These are phyloP conservation scores for Aspergillus sclerotialis DNA, from an alignment of 2,329 filamentous ascomycete species.

Conservation along the genomic window DNA sequence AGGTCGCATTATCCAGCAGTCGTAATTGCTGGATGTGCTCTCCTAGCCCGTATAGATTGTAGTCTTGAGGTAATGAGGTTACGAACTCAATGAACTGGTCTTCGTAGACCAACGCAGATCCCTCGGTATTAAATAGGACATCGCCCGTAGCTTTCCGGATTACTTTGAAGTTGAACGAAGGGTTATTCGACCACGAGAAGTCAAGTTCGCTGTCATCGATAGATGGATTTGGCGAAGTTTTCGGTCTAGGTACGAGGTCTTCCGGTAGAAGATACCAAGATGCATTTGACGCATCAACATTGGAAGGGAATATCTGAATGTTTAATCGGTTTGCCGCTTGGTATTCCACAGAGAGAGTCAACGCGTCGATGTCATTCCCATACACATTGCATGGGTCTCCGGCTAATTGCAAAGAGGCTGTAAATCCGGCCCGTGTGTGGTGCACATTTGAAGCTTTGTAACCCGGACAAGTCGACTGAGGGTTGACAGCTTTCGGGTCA, in stretches of 20 bases:
- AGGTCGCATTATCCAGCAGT: slow-evolving; percentile 65
- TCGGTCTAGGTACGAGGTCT: slow-evolving; percentile 53
- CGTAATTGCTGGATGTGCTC: slow-evolving; percentile 66
- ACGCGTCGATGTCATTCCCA: slow-evolving; percentile 62
- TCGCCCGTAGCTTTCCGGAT: slow-evolving; percentile 56
- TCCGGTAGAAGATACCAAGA: slow-evolving; percentile 64
- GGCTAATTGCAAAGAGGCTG: slow-evolving; percentile 46
- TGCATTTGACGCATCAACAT: slow-evolving; percentile 54
- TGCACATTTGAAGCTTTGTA: slow-evolving; percentile 49
- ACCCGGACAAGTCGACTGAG: slow-evolving; percentile 57
- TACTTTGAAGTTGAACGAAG: slow-evolving; percentile 51
- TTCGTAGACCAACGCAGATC: slow-evolving; percentile 62
- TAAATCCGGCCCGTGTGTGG: slow-evolving; percentile 42
- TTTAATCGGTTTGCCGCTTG: slow-evolving; percentile 60
- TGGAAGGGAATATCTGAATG: slow-evolving; percentile 61
- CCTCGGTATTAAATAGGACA: slow-evolving; percentile 60
- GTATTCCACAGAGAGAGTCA: slow-evolving; percentile 63
- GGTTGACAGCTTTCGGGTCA: slow-evolving; percentile 57
- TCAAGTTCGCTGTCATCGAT: slow-evolving; percentile 38
- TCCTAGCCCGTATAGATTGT: slow-evolving; percentile 69
- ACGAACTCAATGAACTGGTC: slow-evolving; percentile 72
- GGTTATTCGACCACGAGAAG: slow-evolving; percentile 51
- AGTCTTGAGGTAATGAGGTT: slow-evolving; percentile 59
- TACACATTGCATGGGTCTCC: slow-evolving; percentile 63
- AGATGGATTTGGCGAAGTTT: slow-evolving; percentile 35